A percentile compares a stretch with the other conserved stretches of the same genome.
phyloP scores from a whole-genome alignment of 179 eudicot species.

The Patellifolia procumbens region DNA sequence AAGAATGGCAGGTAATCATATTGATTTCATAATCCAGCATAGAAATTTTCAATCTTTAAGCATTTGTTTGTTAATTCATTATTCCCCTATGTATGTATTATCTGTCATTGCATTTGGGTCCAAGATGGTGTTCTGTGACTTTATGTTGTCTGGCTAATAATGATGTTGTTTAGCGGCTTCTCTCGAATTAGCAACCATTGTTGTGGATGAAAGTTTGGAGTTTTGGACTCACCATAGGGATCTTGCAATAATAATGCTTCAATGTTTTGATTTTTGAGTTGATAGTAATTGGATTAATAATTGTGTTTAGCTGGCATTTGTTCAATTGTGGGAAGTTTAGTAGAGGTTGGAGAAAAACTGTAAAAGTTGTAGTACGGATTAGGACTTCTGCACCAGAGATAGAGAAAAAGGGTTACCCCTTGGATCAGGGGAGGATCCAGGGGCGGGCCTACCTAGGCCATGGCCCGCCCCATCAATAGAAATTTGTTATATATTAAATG shows the following conservation, averaged over 20 bases:
- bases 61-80: too few relatives aligned
- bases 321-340: background rate
- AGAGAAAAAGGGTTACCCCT: background rate
- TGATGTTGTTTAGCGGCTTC: too few relatives aligned
- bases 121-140: too few relatives aligned
- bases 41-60: too few relatives aligned
- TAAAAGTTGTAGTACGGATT: slow-evolving; percentile 19
- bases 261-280: background rate
- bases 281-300: background rate
- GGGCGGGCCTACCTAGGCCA: too few relatives aligned
- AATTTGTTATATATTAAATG: too few relatives aligned
- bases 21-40: background rate
- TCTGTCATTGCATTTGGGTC: too few relatives aligned
- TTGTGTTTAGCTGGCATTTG: background rate
- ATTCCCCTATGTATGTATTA: too few relatives aligned
- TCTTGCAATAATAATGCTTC: background rate
- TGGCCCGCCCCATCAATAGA: too few relatives aligned
- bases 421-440: too few relatives aligned
- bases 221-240: background rate
- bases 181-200: background rate
- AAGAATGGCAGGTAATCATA: slow-evolving; percentile 51
- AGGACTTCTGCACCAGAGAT: background rate
- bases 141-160: background rate
- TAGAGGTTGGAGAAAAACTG: background rate
- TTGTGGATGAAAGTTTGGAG: background rate